Conservation (phyloP, 2,329 filamentous ascomycete species). For the Arthrinium phaeospermum region DNA sequence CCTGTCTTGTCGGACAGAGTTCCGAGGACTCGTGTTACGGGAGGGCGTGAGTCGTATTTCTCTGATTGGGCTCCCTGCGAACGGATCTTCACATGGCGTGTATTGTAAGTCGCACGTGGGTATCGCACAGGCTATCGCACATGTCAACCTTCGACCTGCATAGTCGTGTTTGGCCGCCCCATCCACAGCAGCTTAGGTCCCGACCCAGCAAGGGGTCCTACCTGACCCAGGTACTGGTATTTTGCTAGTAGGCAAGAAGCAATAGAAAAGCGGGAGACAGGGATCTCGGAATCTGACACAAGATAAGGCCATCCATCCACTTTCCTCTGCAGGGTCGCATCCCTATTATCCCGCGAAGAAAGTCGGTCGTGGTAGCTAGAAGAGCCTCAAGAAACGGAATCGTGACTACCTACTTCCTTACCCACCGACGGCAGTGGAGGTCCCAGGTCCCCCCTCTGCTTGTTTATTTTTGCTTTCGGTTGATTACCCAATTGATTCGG, state of each 20-base stretch:
- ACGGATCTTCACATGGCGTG: slow-evolving; percentile 14
- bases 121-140: slow-evolving; percentile 15
- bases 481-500: not conserved
- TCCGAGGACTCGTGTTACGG: not conserved
- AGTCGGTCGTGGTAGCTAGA: not conserved
- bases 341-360: too few relatives aligned
- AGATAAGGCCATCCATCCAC: slow-evolving; percentile 1
- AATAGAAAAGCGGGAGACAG: slow-evolving; percentile 14
- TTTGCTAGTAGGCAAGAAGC: not conserved
- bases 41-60: not conserved
- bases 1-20: not conserved
- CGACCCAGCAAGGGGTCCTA: too few relatives aligned
- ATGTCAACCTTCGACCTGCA: not conserved
- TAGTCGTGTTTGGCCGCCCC: not conserved
- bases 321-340: not conserved
- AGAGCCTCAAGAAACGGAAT: slow-evolving; percentile 1
- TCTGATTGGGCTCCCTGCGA: not conserved
- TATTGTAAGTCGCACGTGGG: slow-evolving; percentile 12
- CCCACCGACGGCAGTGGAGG: not conserved
- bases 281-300: slow-evolving; percentile 9
- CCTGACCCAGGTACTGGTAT: not conserved
- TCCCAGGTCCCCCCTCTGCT: not conserved
- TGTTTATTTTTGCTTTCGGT: not conserved
- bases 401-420: not conserved
- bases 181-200: not conserved